phyloP scores from a whole-genome alignment of 345 rosid species.

The Sisymbrium altissimum region DNA sequence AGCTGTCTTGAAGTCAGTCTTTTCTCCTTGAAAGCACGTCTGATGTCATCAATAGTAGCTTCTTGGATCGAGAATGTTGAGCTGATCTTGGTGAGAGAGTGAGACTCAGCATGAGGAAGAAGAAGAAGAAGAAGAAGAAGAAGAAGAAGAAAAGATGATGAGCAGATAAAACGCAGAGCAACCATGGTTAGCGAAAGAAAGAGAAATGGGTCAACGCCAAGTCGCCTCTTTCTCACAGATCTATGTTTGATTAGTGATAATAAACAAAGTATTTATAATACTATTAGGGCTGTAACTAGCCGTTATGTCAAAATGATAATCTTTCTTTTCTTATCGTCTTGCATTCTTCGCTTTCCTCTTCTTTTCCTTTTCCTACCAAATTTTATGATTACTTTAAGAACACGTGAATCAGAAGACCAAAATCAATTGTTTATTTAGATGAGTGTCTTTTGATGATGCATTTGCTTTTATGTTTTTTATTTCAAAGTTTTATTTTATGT shows the following conservation, averaged over 20 bases:
- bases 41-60: conserved; percentile 32
- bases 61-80: conserved; percentile 25
- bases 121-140: neutral
- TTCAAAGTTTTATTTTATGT: too few relatives aligned
- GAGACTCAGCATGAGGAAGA: too few relatives aligned
- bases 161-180: neutral
- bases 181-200: neutral
- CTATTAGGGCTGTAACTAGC: too few relatives aligned
- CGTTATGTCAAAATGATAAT: too few relatives aligned
- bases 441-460: neutral
- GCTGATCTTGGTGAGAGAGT: neutral
- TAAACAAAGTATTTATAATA: too few relatives aligned
- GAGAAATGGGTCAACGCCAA: neutral
- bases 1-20: conserved; percentile 58
- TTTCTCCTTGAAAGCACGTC: conserved; percentile 22
- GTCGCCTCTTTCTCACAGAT: neutral
- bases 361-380: neutral
- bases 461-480: too few relatives aligned
- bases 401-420: neutral
- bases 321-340: too few relatives aligned
- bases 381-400: neutral
- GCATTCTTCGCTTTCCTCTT: neutral
- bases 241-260: too few relatives aligned
- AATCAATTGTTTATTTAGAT: neutral
- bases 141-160: neutral